Base-by-base conservation (phyloP, 768 basidiomycete species). In the Agaricus blazei region DNA sequence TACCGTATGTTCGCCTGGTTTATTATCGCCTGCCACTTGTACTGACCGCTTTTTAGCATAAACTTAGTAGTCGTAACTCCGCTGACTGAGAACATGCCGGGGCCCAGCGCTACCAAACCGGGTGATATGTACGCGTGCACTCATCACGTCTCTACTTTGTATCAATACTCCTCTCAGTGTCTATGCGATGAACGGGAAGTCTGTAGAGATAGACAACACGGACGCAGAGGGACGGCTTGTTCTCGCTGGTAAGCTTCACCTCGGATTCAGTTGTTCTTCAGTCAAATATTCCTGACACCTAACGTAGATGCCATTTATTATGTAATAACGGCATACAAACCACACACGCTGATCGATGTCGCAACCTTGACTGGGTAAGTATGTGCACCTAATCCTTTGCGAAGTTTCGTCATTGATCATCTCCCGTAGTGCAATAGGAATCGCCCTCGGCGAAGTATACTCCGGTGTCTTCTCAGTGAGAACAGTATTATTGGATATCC, bases 111-210 rank as follows among this genome's bases (percentile, higher is more conserved):
- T n/a, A 82, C 78, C 14, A 92, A 92, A 66, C 92, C 91, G 1
- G 93, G 93, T 51, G 92, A 94, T 63, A 79, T 93, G 87, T 91
- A 58, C 34, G 84, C 66, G 3, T 26, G 26, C 40, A 7, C 19
- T 6, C 36, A 56, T 1, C 42, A 3, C 9, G 26, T 31, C 26
- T 23, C 6, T 37, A 23, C 3, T 36, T 9, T 0, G 51, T 38
- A 36, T 48, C 11, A 40, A n/a, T 34, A n/a, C 31, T 36, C 5
- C 26, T 46, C 2, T 34, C 59, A 91, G 88, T 42, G 63, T 93
- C 60, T 88, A 88, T 59, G 87, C 90, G 4, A 92, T 92, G 87
- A 92, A 92, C 60, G 90, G 92, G 36, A 93, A 92, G 69, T 83
- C 87, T 0, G 78, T 93, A 15, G 90, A 93, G 65, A 79, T 93